Base-by-base conservation (phyloP, 2,329 filamentous ascomycete genomes). In the Colletotrichum sp. region DNA sequence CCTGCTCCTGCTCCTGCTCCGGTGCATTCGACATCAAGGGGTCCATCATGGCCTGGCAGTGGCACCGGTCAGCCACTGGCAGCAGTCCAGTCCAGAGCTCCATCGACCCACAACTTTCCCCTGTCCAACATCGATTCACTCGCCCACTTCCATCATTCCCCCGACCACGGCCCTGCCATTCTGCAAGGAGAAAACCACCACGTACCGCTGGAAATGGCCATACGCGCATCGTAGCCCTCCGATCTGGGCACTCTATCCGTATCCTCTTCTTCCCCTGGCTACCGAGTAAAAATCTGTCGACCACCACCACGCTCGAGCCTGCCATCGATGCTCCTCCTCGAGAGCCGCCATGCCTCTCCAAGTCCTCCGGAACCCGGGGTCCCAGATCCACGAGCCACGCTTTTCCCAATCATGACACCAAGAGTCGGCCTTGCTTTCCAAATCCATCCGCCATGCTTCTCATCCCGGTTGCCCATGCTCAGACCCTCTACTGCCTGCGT, bases 71-170 rank as follows among this genome's bases (percentile, higher is more conserved):
- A 21, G 21, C 61, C 36, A 18, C 36, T 64, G 34, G 36, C 16
- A 27, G 21, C 31, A 34, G 54, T 47, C n/a, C 43, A 21, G 34
- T 33, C 54, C n/a, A 33, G 24, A 64, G 33, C 36, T 33, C 24
- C 31, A 43, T 62, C 43, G 54, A 66, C 61, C 71, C 71, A 73
- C 62, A 55, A 61, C 33, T 71, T 38, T 66, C 34, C 43, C 62
- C 61, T 57, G 55, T 33, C 27, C 55, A 47, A 21, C 71, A n/a
- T 71, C 62, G 36, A 38, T 55, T 70, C n/a, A 13, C 43, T 21
- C 27, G 6, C 54, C 58, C 47, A 65, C 34, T 57, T 21, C 47
- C 61, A 38, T 21, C 59, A n/a, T 36, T n/a, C 24, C 24, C 43
- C 43, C 43, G 33, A 33, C 33, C 34, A n/a, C 59, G 34, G 8